Evolutionary conservation across 164 flowering plant genomes (phyloP).

Genomic region (Kingdonia uniflora): DNA sequence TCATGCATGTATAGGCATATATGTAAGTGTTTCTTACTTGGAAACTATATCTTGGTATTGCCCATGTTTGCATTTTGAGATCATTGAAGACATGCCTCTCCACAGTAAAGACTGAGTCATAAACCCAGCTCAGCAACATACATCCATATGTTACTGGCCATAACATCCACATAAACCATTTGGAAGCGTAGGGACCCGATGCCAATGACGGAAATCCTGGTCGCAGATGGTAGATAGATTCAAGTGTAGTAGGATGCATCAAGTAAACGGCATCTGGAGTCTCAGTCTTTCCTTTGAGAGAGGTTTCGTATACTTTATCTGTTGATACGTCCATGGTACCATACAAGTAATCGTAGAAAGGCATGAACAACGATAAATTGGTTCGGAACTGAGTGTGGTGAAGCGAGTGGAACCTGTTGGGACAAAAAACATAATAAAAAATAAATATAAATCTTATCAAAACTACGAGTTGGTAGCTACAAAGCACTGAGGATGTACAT

Average conservation of each 20-base stretch:
- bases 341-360: conserved; percentile 44
- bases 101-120: conserved; percentile 34
- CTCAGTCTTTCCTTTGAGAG: conserved; percentile 31
- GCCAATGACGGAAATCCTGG: conserved; percentile 56
- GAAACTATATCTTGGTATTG: conserved; percentile 41
- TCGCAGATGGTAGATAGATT: conserved; percentile 49
- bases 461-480: too few species aligned
- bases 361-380: conserved; percentile 50
- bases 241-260: conserved; percentile 57
- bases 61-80: conserved; percentile 60
- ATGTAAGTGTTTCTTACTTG: conserved; percentile 30
- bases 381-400: conserved; percentile 52
- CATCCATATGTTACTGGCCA: conserved; percentile 50
- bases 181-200: conserved; percentile 38
- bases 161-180: conserved; percentile 54
- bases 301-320: conserved; percentile 30
- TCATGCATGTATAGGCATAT: neutral
- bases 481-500: too few species aligned
- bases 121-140: conserved; percentile 34
- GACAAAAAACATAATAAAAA: neutral
- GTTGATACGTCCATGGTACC: conserved; percentile 51
- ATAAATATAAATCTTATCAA: too few species aligned
- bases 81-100: conserved; percentile 44
- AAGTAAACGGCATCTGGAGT: conserved; percentile 50
- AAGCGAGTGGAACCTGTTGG: conserved; percentile 40